Evolutionary conservation across 2,329 filamentous ascomycete species (phyloP).

Genomic region (Hypoxylon sp.): DNA sequence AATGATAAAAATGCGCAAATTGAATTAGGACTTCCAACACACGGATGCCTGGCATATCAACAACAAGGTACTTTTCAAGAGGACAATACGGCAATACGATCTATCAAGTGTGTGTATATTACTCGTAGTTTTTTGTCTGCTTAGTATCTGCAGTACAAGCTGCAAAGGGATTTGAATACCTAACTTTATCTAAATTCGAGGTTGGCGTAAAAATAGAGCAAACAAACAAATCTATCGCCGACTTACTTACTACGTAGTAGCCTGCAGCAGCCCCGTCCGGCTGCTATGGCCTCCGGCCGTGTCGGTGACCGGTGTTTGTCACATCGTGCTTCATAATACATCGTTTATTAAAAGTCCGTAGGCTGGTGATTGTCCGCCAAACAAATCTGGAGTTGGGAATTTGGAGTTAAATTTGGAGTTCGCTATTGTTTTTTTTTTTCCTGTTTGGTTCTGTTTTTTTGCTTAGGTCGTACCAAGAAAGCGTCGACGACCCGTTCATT

Average conservation of each 20-base stretch:
- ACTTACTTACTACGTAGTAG: neutral
- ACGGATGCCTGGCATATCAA: conserved; percentile 2
- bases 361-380: conserved; percentile 15
- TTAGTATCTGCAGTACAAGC: neutral
- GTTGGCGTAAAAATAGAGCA: conserved; percentile 12
- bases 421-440: neutral
- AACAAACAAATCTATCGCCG: conserved; percentile 33
- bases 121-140: conserved; percentile 3
- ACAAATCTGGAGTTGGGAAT: neutral
- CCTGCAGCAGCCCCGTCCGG: conserved; percentile 20
- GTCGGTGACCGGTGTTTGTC: conserved; percentile 36
- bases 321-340: conserved; percentile 19
- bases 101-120: conserved; percentile 6
- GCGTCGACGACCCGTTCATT: conserved; percentile 11
- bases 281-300: conserved; percentile 33
- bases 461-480: conserved; percentile 2
- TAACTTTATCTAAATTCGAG: neutral
- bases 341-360: conserved; percentile 12
- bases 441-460: neutral
- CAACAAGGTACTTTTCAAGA: neutral
- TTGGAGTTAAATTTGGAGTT: conserved; percentile 19
- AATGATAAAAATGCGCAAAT: conserved; percentile 11
- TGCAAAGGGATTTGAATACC: neutral
- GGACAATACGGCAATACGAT: conserved; percentile 12
- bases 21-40: conserved; percentile 18